Evolutionary conservation across 2,329 filamentous ascomycete genomes (phyloP).

Genomic region (Ceratocystis harringtonii): DNA sequence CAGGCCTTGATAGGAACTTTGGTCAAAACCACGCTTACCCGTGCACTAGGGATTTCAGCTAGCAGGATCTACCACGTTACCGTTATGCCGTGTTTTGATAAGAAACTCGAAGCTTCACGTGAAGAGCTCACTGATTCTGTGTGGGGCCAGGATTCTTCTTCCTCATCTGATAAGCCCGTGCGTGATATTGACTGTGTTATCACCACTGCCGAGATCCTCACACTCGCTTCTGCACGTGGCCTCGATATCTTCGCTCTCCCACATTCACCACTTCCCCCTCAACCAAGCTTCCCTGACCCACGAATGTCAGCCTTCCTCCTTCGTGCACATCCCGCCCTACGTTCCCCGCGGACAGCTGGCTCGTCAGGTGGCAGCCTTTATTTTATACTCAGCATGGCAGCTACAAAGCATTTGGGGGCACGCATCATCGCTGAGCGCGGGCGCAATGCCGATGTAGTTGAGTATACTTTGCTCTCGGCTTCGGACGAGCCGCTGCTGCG

Average conservation of each 20-base stretch:
- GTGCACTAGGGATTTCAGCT: constrained; percentile 53
- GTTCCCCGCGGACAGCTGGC: constrained; percentile 52
- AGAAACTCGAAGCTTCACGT: constrained; percentile 91
- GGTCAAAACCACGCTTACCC: constrained; percentile 71
- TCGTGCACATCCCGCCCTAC: constrained; percentile 26
- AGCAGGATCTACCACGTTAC: constrained; percentile 85
- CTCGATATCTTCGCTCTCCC: constrained; percentile 52
- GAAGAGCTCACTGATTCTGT: constrained; percentile 73
- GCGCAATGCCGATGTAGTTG: constrained; percentile 79
- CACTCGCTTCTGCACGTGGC: constrained; percentile 66
- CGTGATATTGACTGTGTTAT: constrained; percentile 97
- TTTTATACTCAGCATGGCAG: constrained; percentile 64
- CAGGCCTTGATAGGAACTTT: constrained; percentile 85
- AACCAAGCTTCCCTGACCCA: constrained; percentile 55
- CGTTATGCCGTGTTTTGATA: constrained; percentile 98
- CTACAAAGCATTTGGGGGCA: constrained; percentile 55
- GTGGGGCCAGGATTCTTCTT: constrained; percentile 34
- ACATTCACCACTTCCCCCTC: constrained; percentile 32
- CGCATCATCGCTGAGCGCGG: constrained; percentile 57
- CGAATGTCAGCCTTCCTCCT: constrained; percentile 62
- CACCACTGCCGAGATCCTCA: constrained; percentile 84
- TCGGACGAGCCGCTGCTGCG: constrained; percentile 48
- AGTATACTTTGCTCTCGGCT: constrained; percentile 53
- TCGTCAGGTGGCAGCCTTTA: constrained; percentile 81
- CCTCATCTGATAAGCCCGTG: constrained; percentile 38